Conservation (phyloP, 2,329 filamentous ascomycete genomes). For the Apiospora malaysiana region DNA sequence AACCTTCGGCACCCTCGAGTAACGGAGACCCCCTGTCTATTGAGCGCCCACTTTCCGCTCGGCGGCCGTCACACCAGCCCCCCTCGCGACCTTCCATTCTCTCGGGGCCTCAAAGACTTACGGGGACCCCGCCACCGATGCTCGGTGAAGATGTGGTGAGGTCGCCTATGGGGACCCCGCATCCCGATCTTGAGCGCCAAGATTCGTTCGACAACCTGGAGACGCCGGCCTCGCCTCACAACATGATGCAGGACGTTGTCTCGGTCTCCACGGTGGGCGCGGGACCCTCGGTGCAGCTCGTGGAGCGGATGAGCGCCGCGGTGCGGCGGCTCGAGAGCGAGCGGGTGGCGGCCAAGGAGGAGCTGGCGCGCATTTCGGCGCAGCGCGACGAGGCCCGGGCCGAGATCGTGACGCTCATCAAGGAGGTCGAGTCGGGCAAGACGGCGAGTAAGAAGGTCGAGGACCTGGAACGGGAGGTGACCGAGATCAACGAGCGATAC, state of each 20-base stretch:
- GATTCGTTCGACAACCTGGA: constrained; percentile 61
- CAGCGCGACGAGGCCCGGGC: constrained; percentile 92
- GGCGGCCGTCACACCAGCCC: constrained; percentile 59
- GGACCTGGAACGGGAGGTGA: constrained; percentile 71
- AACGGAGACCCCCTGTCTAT: constrained; percentile 49
- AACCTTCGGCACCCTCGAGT: constrained; percentile 57
- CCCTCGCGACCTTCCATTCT: constrained; percentile 48
- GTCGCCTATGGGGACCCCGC: constrained; percentile 39
- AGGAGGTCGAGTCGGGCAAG: constrained; percentile 77
- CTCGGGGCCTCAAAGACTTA: constrained; percentile 43
- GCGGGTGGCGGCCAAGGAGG: constrained; percentile 87
- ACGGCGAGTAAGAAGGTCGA: constrained; percentile 63
- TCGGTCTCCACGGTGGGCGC: constrained; percentile 89
- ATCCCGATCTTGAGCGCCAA: constrained; percentile 53
- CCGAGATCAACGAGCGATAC: constrained; percentile 76
- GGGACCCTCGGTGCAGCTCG: constrained; percentile 90
- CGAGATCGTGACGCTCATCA: constrained; percentile 90
- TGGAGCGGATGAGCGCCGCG: constrained; percentile 93
- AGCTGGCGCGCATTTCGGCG: constrained; percentile 77
- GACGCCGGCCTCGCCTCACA: constrained; percentile 65
- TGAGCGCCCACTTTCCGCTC: constrained; percentile 45
- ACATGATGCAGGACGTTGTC: constrained; percentile 81
- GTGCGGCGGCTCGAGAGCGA: constrained; percentile 91
- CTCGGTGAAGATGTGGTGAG: constrained; percentile 52
- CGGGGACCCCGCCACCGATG: constrained; percentile 48